phyloP scores from a whole-genome alignment of 257 asterid genomes.

The Penstemon eatonii region DNA sequence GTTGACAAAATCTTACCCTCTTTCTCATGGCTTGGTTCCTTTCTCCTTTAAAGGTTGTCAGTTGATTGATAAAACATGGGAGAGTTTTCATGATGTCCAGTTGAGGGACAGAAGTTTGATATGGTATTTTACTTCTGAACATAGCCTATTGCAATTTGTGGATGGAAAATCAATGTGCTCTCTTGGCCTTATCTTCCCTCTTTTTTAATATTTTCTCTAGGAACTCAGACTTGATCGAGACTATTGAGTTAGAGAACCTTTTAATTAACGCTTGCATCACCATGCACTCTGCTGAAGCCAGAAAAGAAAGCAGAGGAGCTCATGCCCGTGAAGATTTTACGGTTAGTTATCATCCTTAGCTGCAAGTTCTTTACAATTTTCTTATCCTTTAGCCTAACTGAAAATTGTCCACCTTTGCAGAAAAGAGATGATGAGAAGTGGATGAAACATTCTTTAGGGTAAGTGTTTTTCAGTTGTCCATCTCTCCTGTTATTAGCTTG shows the following conservation, averaged over 20 bases:
- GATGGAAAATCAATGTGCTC: slow-evolving; percentile 2
- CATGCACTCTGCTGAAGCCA: slow-evolving; percentile 99
- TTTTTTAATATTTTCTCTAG: slow-evolving; percentile 34
- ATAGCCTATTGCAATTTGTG: slow-evolving; percentile 11
- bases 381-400: slow-evolving; percentile 16
- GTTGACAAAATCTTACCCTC: slow-evolving; percentile 5
- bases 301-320: slow-evolving; percentile 99
- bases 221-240: slow-evolving; percentile 97
- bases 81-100: slow-evolving; percentile 84
- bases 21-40: slow-evolving; percentile 11
- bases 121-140: slow-evolving; percentile 54
- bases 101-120: slow-evolving; percentile 85
- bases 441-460: slow-evolving; percentile 97
- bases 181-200: background rate
- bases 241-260: slow-evolving; percentile 91
- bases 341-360: slow-evolving; percentile 42
- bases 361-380: background rate
- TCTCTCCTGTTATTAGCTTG: background rate
- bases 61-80: slow-evolving; percentile 90
- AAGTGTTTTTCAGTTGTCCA: slow-evolving; percentile 31
- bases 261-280: slow-evolving; percentile 93
- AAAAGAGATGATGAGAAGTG: slow-evolving; percentile 89
- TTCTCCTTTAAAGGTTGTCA: slow-evolving; percentile 67
- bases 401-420: slow-evolving; percentile 46
- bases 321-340: slow-evolving; percentile 99